Base-by-base conservation (phyloP, 2,329 filamentous ascomycete species). In the Aschersonia sp. region DNA sequence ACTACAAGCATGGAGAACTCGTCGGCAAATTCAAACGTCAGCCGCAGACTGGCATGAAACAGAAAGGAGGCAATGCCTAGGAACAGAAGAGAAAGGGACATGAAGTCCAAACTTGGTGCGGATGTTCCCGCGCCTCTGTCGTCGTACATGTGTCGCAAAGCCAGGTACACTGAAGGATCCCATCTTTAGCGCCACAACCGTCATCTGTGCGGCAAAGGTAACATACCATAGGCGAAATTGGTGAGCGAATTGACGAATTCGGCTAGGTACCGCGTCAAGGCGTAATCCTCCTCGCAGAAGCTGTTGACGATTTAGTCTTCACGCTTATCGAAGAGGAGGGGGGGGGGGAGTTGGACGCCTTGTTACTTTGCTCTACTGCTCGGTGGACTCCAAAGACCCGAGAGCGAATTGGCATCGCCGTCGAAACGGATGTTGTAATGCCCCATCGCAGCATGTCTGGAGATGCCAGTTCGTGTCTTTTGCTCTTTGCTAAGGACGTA, bases 1-100 rank as follows among this genome's bases (percentile, higher is more conserved):
- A 78, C 66, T 10, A 73, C 59, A 32, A 78, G 67, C 76, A 78
- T 79, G 47, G 73, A 72, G n/a, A 79, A 61, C 54, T 80, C 76
- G 53, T 79, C 76, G 52, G 67, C 68, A 50, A 69, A 70, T 52
- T 72, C 64, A 5, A 68, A 56, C 1, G 56, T 56, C 45, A 68
- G 66, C 46, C 62, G 68, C 14, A 72, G 61, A 6, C 66, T 65
- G 33, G 68, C 68, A 52, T 73, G 70, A 54, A 68, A 73, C 9
- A 63, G 46, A 45, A 66, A 63, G 1, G 69, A 73, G 30, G 59
- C 60, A 42, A 70, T 45, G 46, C 70, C 69, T 35, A 72, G 61
- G 6, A 62, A 41, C 35, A 71, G 52, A 32, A 71, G 63, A 5
- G 65, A 61, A 30, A 64, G 10, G 29, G 69, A 65, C 58, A 70